These are phyloP conservation scores for Pythium aquatile DNA, from an alignment of 352 stramenopile genomes.

Conservation along the genomic window DNA sequence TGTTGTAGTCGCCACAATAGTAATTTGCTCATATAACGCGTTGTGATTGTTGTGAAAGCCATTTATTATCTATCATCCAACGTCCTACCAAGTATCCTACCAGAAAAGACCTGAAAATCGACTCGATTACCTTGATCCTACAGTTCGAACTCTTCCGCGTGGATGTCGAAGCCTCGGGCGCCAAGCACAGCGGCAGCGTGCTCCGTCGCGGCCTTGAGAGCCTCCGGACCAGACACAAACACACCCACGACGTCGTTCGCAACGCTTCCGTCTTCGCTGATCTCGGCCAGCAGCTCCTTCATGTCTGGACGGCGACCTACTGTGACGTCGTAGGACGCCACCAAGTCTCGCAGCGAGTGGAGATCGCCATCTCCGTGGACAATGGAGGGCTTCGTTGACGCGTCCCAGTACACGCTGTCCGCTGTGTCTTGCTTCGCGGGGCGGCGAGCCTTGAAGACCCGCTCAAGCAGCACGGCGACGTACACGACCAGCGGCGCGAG, in stretches of 20 bases:
- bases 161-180: slow-evolving; percentile 23
- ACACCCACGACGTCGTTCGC: slow-evolving; percentile 20
- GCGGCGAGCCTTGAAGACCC: neutral
- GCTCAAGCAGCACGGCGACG: neutral
- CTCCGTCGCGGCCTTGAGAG: slow-evolving; percentile 23
- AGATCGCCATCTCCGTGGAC: neutral
- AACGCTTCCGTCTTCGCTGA: neutral
- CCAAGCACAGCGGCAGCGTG: slow-evolving; percentile 18
- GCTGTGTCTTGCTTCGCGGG: neutral
- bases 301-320: slow-evolving; percentile 13
- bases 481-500: neutral
- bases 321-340: slow-evolving; percentile 10
- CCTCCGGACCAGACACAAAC: slow-evolving; percentile 26
- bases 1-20: too few species aligned
- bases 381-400: neutral
- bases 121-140: neutral
- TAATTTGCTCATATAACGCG: too few species aligned
- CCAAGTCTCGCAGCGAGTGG: slow-evolving; percentile 16
- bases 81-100: too few species aligned
- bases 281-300: neutral
- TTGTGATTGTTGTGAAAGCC: too few species aligned
- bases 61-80: too few species aligned
- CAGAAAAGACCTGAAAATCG: too few species aligned
- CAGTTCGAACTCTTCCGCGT: slow-evolving; percentile 25
- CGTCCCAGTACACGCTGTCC: neutral